A percentile compares a stretch with the other conserved stretches of the same genome.
These are phyloP conservation scores for Boletus sp. DNA, from an alignment of 1,284 basidiomycete genomes.

Conservation along the genomic window DNA sequence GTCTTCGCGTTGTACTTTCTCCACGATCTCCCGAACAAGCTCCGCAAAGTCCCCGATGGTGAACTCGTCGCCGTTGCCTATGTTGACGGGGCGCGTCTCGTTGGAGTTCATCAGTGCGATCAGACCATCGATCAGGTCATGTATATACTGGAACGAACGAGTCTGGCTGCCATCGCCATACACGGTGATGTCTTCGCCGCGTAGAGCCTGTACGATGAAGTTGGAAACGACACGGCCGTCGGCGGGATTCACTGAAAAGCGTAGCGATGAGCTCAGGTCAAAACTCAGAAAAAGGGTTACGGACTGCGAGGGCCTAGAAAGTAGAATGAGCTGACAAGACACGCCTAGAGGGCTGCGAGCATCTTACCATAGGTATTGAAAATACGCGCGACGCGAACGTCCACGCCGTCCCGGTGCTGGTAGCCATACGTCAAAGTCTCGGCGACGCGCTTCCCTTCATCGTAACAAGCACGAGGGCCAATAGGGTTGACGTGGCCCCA, in stretches of 20 bases:
- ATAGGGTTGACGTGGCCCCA: constrained; percentile 99
- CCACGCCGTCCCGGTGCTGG: constrained; percentile 89
- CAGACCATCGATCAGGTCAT: constrained; percentile 78
- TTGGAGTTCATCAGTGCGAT: constrained; percentile 91
- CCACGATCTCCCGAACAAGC: constrained; percentile 83
- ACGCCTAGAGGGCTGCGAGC: neutral
- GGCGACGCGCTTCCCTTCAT: constrained; percentile 95
- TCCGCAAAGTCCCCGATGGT: constrained; percentile 89
- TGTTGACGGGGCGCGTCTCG: constrained; percentile 91
- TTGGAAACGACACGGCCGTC: constrained; percentile 98
- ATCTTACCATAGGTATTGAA: constrained; percentile 82
- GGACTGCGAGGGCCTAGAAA: constrained; percentile 45
- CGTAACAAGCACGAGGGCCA: constrained; percentile 95
- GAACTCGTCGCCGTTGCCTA: constrained; percentile 92
- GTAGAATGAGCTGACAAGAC: neutral
- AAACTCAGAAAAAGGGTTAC: constrained; percentile 16
- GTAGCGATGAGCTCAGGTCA: constrained; percentile 10
- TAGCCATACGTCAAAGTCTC: constrained; percentile 95
- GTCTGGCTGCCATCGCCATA: constrained; percentile 97
- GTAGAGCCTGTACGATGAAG: constrained; percentile 95
- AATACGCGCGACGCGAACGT: constrained; percentile 93
- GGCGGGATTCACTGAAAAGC: constrained; percentile 83
- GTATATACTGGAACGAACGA: constrained; percentile 93
- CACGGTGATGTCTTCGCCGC: constrained; percentile 93
- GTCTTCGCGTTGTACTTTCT: constrained; percentile 84